Base-by-base conservation (phyloP, 2,329 filamentous ascomycete species). In the Fusarium tuaranense region DNA sequence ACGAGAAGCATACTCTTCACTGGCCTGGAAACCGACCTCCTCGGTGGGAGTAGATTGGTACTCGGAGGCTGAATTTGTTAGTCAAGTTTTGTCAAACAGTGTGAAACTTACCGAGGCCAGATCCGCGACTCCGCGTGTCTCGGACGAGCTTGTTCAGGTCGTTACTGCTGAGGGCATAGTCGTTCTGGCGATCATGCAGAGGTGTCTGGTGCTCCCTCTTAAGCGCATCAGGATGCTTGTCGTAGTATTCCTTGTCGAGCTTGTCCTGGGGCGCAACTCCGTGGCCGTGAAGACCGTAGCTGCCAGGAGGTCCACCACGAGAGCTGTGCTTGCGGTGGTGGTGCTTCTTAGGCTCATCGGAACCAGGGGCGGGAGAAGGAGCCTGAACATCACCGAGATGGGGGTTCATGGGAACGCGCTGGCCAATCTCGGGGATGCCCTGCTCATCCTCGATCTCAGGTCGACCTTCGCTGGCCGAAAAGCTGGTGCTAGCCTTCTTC, bases 351-450 rank as follows among this genome's bases (percentile, higher is more conserved):
- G 76, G 75, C 59, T 82, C 83, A 5, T 84, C 81, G 6, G 83
- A 77, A 53, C 83, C 82, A 10, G 92, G 92, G 3, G 91, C 90
- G 2, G 95, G 95, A 3, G 95, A 97, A 3, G 97, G 97, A 16
- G 97, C 97, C 85, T 99, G 97, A 12, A 98, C 97, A 81, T 98
- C 96, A 71, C 97, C 97, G 51, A 97, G 94, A 81, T 97, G 91
- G 63, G 92, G 93, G 81, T 97, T 93, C 94, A 99, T 97, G 60
- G 97, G 97, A 44, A 99, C 96, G 80, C 95, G 93, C 79, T 94
- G 91, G 58, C 96, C 96, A 76, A 98, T 97, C 81, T 97, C 94
- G 3, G 95, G 95, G 78, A 98, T 98, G 25, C 95, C 96, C 65
- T 95, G 92, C 74, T 97, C 94, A 55, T 96, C 93, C 20, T 93